These are phyloP conservation scores for Stenogyne calaminthoides DNA, from an alignment of 305 asterid genomes.

Conservation along the genomic window DNA sequence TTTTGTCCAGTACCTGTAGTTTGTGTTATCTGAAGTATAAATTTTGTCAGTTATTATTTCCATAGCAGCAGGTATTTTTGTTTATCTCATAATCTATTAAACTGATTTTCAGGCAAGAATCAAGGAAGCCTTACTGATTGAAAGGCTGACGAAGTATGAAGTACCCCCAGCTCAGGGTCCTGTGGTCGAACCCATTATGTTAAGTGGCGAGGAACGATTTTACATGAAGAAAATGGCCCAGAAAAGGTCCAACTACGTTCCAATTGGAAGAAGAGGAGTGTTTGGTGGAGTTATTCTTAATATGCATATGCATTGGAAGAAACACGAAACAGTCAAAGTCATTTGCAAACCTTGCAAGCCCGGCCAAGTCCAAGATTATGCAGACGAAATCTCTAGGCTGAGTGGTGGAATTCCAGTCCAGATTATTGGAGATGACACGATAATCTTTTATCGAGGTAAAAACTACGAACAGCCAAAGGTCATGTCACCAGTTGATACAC, in stretches of 20 bases:
- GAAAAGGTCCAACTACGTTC: conserved; percentile 79
- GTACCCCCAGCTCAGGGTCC: conserved; percentile 90
- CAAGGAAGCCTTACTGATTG: conserved; percentile 74
- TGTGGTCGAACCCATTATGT: conserved; percentile 59
- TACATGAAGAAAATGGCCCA: conserved; percentile 88
- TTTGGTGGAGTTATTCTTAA: conserved; percentile 92
- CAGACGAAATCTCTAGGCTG: conserved; percentile 73
- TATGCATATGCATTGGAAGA: conserved; percentile 97
- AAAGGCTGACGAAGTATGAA: conserved; percentile 78
- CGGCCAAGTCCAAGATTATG: conserved; percentile 79
- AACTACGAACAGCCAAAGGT: conserved; percentile 87
- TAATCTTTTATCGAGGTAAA: conserved; percentile 81
- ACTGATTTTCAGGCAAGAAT: conserved; percentile 56
- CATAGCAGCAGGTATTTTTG: background rate
- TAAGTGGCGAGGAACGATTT: conserved; percentile 84
- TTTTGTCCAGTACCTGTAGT: background rate
- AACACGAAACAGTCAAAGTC: conserved; percentile 92
- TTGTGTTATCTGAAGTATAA: background rate
- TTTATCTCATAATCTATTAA: background rate
- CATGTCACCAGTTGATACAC: conserved; percentile 93
- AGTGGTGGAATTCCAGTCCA: conserved; percentile 93
- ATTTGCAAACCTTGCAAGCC: conserved; percentile 85
- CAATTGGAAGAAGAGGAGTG: conserved; percentile 80
- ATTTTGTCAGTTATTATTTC: conserved; percentile 8
- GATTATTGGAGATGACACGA: conserved; percentile 67